These are phyloP conservation scores for Hibiscus tridactylites DNA, from an alignment of 345 rosid species.

Conservation along the genomic window DNA sequence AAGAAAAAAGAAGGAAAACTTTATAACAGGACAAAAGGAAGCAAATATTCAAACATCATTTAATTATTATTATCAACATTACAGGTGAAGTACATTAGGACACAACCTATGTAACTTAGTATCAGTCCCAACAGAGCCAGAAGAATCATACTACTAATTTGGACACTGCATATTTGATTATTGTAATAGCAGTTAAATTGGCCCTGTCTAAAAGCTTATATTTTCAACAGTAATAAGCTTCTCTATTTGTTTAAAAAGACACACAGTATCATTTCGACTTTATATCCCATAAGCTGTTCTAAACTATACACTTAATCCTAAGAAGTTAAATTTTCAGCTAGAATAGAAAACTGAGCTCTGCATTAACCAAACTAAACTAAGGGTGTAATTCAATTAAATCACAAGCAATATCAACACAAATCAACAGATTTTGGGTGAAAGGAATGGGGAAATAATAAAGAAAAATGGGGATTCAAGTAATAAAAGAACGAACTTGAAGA, in stretches of 20 bases:
- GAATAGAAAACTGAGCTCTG: neutral
- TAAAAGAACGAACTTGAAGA: constrained; percentile 51
- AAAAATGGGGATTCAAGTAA: neutral
- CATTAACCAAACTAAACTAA: neutral
- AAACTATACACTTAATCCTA: neutral
- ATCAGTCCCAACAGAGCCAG: too few species aligned
- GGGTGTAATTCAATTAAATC: neutral
- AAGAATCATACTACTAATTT: too few species aligned
- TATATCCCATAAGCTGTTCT: neutral
- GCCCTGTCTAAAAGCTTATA: too few species aligned
- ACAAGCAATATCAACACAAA: neutral
- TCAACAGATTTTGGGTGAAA: neutral
- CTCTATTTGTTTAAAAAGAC: neutral
- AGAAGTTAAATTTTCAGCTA: neutral
- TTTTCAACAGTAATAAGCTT: neutral
- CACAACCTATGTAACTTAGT: neutral
- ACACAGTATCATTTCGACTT: neutral
- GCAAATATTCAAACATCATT: neutral
- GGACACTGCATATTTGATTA: too few species aligned
- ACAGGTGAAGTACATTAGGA: neutral
- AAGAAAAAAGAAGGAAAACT: neutral
- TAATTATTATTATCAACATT: neutral
- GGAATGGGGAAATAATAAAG: too few species aligned
- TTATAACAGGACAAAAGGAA: neutral
- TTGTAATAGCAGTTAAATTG: too few species aligned